These are phyloP conservation scores for Proliferodiscus dingleyae DNA, from an alignment of 2,329 filamentous ascomycete species.

Conservation along the genomic window DNA sequence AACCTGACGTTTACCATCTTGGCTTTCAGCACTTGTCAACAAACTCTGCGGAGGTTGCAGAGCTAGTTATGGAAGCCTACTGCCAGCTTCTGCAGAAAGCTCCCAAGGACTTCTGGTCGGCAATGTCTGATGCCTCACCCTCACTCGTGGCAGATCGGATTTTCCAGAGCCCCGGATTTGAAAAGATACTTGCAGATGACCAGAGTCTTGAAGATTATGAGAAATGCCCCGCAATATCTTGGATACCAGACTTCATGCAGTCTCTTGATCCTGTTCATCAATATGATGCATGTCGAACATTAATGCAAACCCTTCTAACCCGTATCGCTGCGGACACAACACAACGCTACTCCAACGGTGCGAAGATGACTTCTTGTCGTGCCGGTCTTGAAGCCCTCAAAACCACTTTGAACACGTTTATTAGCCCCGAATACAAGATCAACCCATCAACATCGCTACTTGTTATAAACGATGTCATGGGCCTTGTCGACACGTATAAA, in stretches of 20 bases:
- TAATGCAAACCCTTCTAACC: conserved; percentile 70
- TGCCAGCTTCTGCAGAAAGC: conserved; percentile 69
- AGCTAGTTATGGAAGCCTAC: conserved; percentile 66
- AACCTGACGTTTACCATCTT: conserved; percentile 65
- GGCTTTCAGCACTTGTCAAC: conserved; percentile 50
- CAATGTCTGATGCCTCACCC: conserved; percentile 75
- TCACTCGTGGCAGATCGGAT: conserved; percentile 79
- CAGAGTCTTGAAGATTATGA: conserved; percentile 47
- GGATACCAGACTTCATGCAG: conserved; percentile 71
- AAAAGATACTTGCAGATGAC: conserved; percentile 56
- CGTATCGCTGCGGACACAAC: conserved; percentile 46
- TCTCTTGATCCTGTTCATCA: conserved; percentile 74
- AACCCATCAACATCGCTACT: conserved; percentile 50
- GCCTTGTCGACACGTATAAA: conserved; percentile 59
- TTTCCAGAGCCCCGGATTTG: conserved; percentile 66
- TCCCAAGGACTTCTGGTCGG: conserved; percentile 79
- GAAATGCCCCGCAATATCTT: conserved; percentile 62
- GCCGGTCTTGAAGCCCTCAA: conserved; percentile 59
- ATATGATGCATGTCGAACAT: conserved; percentile 72
- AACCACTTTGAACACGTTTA: conserved; percentile 52
- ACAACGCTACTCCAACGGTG: conserved; percentile 47
- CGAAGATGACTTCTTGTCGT: conserved; percentile 56
- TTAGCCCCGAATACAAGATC: conserved; percentile 45
- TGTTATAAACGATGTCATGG: conserved; percentile 60
- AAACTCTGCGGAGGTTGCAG: conserved; percentile 53